These are phyloP conservation scores for Eimeria acervulina DNA, from an alignment of 169 alveolate genomes.

Conservation along the genomic window DNA sequence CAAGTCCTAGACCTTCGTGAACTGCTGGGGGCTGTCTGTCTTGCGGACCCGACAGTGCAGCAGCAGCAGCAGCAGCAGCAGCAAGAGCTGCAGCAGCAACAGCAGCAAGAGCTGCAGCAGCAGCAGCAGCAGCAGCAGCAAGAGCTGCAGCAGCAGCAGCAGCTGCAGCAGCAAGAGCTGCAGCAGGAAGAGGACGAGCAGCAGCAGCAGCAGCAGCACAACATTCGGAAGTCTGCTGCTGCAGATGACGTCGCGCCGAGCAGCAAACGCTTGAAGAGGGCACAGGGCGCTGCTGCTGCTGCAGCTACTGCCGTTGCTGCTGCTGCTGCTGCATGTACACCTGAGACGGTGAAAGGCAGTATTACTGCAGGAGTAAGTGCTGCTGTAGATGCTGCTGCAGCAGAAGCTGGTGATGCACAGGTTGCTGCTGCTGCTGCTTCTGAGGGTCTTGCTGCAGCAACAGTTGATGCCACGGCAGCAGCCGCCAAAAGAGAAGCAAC, in stretches of 20 bases:
- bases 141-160: background rate
- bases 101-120: slow-evolving; percentile 4
- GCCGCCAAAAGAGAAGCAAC: background rate
- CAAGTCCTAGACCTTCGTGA: background rate
- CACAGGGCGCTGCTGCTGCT: background rate
- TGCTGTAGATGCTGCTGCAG: background rate
- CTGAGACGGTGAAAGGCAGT: background rate
- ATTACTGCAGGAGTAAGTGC: background rate
- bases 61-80: slow-evolving; percentile 27
- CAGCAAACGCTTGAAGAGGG: background rate
- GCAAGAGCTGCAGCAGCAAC: background rate
- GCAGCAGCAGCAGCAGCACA: background rate
- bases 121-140: background rate
- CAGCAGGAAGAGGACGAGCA: background rate
- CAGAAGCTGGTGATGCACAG: background rate
- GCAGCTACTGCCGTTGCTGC: background rate
- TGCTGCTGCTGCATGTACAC: background rate
- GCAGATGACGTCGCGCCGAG: background rate
- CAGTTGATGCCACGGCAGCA: background rate
- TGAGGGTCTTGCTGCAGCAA: too few species aligned
- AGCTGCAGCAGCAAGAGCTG: background rate
- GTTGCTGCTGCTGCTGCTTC: too few species aligned
- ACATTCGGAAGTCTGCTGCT: slow-evolving; percentile 11
- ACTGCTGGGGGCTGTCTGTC: slow-evolving; percentile 16
- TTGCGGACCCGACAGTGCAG: slow-evolving; percentile 9